phyloP scores from a whole-genome alignment of 2,329 filamentous ascomycete species.

The Hyphodiscus sp. region DNA sequence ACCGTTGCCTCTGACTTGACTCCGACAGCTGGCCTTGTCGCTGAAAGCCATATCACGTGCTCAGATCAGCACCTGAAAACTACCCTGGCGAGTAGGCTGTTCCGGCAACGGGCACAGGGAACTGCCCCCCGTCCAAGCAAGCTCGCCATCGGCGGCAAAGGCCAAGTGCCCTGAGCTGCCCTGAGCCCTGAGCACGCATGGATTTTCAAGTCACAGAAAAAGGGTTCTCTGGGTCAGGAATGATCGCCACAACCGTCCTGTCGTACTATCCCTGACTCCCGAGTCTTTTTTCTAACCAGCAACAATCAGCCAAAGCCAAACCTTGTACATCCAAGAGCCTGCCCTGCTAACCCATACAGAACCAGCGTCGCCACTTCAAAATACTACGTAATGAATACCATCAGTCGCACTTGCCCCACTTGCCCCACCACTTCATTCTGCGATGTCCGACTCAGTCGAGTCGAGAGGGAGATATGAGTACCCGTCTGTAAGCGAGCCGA shows the following conservation, averaged over 20 bases:
- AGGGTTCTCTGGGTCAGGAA: not conserved
- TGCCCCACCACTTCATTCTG: no score
- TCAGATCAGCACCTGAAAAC: not conserved
- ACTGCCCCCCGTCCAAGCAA: no score
- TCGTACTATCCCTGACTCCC: no score
- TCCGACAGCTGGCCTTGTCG: not conserved
- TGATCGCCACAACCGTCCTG: slow-evolving; percentile 13
- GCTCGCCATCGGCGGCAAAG: not conserved
- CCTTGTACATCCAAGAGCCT: no score
- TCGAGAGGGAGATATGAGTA: no score
- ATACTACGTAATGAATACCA: no score
- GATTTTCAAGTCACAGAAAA: not conserved
- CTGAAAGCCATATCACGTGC: not conserved
- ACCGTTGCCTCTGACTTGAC: not conserved
- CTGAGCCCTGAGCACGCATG: not conserved
- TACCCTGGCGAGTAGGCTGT: not conserved
- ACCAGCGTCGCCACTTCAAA: no score
- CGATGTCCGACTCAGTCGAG: no score
- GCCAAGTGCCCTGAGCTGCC: slow-evolving; percentile 1
- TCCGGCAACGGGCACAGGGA: not conserved
- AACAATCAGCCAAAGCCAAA: slow-evolving; percentile 10
- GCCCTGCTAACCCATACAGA: no score
- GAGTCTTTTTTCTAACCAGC: slow-evolving; percentile 2
- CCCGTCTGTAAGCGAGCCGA: no score
- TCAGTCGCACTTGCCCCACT: no score